Base-by-base conservation (phyloP, 1,284 basidiomycete genomes). In the Hymenochaete sp. region DNA sequence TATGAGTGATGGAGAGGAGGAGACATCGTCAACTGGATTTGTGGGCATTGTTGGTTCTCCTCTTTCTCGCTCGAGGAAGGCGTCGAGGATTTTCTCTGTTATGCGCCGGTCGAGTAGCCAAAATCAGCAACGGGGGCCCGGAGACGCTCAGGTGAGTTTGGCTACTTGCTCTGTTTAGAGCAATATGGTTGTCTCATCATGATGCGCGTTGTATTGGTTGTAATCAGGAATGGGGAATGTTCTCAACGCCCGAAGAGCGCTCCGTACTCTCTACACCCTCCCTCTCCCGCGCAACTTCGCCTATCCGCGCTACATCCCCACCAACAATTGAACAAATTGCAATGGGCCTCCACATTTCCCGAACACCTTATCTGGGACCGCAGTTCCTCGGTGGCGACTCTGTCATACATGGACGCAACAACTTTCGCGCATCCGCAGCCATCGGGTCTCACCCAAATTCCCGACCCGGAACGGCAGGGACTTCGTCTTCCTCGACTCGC, bases 301-400 rank as follows among this genome's bases (percentile, higher is more conserved):
- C 37, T 19, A 11, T 26, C 18, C 21, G 43, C 14, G 19, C 41
- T 11, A 8, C 5, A 5, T 5, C 14, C 8, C 49, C 49, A 13
- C 49, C 49, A 9, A 42, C 45, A 10, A 51, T 51, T 25, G 39
- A 40, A 16, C 49, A 51, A 31, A 51, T 51, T 24, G 49, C 49
- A 7, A 51, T 51, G 49, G 49, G 49, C 22, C 41, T 51, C 14
- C 49, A 51, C 38, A 44, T 37, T 14, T 51, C 49, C 11, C 45
- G 49, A 10, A 51, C 49, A 26, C 49, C 49, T n/a, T 42, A 51
- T 27, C 40, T 51, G 10, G 45, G 49, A 8, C 49, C 44, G 2
- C 31, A 25, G 11, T 27, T 41, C 4, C 35, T 49, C 8, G 25
- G 31, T 10, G 45, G 42, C 28, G 47, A 49, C 11, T 42, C 33